Evolutionary conservation across 257 asterid genomes (phyloP).

Genomic region (Nicotiana tabacum): DNA sequence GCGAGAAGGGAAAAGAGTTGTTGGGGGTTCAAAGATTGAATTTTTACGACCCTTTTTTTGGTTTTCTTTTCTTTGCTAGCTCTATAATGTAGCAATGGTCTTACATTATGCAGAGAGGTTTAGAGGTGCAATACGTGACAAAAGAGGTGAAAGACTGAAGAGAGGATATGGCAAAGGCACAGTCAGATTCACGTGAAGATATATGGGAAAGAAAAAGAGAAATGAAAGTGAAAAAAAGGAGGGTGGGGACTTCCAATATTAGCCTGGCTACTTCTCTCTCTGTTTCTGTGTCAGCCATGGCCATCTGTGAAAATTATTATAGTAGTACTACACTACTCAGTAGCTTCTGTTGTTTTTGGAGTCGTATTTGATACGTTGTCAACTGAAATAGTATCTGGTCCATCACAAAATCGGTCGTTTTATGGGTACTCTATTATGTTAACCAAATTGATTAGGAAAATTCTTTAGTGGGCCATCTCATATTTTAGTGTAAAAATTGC

Average conservation of each 20-base stretch:
- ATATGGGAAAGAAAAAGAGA: not conserved
- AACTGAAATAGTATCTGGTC: not conserved
- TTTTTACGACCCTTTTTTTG: not conserved
- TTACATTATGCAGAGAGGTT: not conserved
- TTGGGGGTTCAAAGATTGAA: not conserved
- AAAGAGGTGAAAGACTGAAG: constrained; percentile 22
- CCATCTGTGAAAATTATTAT: not conserved
- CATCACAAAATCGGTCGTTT: not conserved
- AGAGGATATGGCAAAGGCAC: constrained; percentile 16
- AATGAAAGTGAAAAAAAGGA: not conserved
- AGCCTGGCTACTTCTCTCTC: constrained; percentile 6
- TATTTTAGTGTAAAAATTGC: not conserved
- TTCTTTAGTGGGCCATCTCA: not conserved
- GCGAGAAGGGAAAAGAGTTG: not conserved
- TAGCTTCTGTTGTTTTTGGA: not conserved
- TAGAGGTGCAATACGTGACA: constrained; percentile 17
- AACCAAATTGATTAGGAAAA: not conserved
- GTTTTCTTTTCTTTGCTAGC: not conserved
- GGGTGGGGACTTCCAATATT: constrained; percentile 5
- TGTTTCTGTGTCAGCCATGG: not conserved
- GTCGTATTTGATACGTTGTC: too few relatives aligned
- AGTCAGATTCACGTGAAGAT: constrained; percentile 66
- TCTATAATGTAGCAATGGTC: not conserved
- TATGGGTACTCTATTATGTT: not conserved
- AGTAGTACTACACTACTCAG: not conserved